Base-by-base conservation (phyloP, 2,329 filamentous ascomycete species). In the Exophiala sideris region DNA sequence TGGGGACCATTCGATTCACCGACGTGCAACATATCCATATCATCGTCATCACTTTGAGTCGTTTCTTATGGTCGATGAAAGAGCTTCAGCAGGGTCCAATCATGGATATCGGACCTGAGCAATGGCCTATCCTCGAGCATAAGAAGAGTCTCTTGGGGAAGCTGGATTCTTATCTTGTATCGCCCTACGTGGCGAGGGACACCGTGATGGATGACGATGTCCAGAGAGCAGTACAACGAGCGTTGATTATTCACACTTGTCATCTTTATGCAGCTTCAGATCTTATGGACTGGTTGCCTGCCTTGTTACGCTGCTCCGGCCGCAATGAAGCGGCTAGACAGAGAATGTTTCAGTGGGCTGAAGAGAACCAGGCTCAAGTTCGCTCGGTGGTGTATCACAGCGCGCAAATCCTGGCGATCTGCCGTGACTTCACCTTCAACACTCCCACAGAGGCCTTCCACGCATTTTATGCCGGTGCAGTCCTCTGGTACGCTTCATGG, bases 341-440 rank as follows among this genome's bases (percentile, higher is more conserved):
- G n/a, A 36, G 42, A n/a, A 52, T 45, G 49, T 29, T 21, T 3
- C 9, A 10, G 21, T 52, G 49, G 49, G 41, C n/a, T 21, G 20
- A 34, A 2, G 49, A 52, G 29, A 33, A 45, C 29, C 33, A 3
- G 6, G 40, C 14, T 12, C 20, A 39, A 24, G 11, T 52, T 9
- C 40, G 49, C 4, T 36, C 36, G 10, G 40, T 45, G 9, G 18
- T 16, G 10, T 52, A 45, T 12, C 40, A 45, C 16, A 45, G 49
- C 42, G 41, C 49, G 32, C 41, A 46, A 38, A 46, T 46, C 29
- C 16, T 52, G 9, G 18, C 29, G 9, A 45, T 52, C 29, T 21
- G 41, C 16, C 40, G 49, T 11, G 49, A 45, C 18, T 52, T 45
- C 6, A 40, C 49, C 7, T 52, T 52, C 12, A 52, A 52, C 33